A percentile compares a stretch with the other conserved stretches of the same genome.
These are phyloP conservation scores for Colletotrichum cuscutae DNA, from an alignment of 2,329 filamentous ascomycete genomes.

Conservation along the genomic window DNA sequence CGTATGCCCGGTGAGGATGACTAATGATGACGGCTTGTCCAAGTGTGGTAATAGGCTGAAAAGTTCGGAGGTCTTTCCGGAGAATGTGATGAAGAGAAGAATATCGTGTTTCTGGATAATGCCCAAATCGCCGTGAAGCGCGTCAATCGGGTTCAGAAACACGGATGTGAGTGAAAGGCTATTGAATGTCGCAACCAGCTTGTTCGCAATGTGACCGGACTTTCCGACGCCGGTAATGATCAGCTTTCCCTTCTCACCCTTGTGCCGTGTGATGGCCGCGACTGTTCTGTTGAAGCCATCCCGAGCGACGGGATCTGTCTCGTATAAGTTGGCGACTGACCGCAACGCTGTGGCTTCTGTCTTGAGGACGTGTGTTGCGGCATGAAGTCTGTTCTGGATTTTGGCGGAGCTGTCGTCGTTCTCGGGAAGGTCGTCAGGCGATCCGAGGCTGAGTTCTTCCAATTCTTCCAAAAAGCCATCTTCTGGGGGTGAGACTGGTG, in stretches of 20 bases:
- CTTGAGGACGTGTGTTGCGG: conserved; percentile 84
- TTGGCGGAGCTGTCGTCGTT: conserved; percentile 36
- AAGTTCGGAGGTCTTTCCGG: conserved; percentile 87
- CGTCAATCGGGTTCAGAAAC: conserved; percentile 92
- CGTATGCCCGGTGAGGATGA: conserved; percentile 82
- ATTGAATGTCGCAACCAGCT: conserved; percentile 92
- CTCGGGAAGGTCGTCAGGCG: conserved; percentile 33
- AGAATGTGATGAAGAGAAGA: conserved; percentile 89
- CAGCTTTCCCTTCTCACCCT: conserved; percentile 75
- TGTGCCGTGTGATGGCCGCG: conserved; percentile 71
- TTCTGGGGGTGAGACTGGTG: conserved; percentile 36
- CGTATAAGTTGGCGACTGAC: conserved; percentile 80
- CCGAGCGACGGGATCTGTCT: conserved; percentile 73
- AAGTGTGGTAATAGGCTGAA: conserved; percentile 82
- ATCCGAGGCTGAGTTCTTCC: conserved; percentile 34
- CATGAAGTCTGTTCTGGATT: conserved; percentile 58
- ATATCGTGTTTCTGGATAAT: conserved; percentile 80
- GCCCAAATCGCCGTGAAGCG: conserved; percentile 90
- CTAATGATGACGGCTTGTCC: conserved; percentile 71
- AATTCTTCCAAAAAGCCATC: conserved; percentile 28
- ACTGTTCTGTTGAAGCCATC: conserved; percentile 78
- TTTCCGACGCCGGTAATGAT: conserved; percentile 92
- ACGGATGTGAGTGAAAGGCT: conserved; percentile 82
- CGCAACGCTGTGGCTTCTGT: conserved; percentile 85
- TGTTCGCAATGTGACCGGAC: conserved; percentile 89